These are phyloP conservation scores for Arxiozyma telluris DNA, from an alignment of 1,139 yeast species.

Conservation along the genomic window DNA sequence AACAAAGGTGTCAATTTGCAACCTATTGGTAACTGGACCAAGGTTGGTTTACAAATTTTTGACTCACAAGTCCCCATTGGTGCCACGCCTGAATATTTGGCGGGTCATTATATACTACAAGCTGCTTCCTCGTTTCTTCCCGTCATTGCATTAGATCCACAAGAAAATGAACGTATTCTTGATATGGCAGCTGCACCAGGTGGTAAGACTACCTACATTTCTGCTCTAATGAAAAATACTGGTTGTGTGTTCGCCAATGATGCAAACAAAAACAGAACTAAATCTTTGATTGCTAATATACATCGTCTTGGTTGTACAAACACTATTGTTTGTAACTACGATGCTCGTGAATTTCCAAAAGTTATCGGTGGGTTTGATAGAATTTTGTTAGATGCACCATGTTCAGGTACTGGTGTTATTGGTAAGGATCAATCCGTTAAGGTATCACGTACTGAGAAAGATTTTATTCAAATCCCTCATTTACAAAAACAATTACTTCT, in stretches of 20 bases:
- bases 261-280: slow-evolving; percentile 91
- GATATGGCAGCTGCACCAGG: slow-evolving; percentile 99
- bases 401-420: slow-evolving; percentile 99
- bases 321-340: slow-evolving; percentile 94
- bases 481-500: slow-evolving; percentile 87
- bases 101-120: slow-evolving; percentile 95
- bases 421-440: slow-evolving; percentile 96
- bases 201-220: slow-evolving; percentile 93
- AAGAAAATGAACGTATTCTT: slow-evolving; percentile 85
- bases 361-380: slow-evolving; percentile 98
- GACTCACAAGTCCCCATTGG: slow-evolving; percentile 99
- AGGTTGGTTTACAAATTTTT: slow-evolving; percentile 92
- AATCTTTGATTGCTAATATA: slow-evolving; percentile 91
- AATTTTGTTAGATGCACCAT: slow-evolving; percentile 92
- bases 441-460: slow-evolving; percentile 89
- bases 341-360: slow-evolving; percentile 96
- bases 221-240: slow-evolving; percentile 96
- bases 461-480: slow-evolving; percentile 93
- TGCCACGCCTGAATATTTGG: slow-evolving; percentile 97
- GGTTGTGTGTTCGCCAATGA: slow-evolving; percentile 98
- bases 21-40: slow-evolving; percentile 97
- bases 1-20: slow-evolving; percentile 96
- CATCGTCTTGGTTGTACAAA: slow-evolving; percentile 96
- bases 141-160: slow-evolving; percentile 94
- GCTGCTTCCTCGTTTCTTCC: slow-evolving; percentile 98